Evolutionary conservation across 2,329 filamentous ascomycete species (phyloP).

Genomic region (Penicillium sp.): DNA sequence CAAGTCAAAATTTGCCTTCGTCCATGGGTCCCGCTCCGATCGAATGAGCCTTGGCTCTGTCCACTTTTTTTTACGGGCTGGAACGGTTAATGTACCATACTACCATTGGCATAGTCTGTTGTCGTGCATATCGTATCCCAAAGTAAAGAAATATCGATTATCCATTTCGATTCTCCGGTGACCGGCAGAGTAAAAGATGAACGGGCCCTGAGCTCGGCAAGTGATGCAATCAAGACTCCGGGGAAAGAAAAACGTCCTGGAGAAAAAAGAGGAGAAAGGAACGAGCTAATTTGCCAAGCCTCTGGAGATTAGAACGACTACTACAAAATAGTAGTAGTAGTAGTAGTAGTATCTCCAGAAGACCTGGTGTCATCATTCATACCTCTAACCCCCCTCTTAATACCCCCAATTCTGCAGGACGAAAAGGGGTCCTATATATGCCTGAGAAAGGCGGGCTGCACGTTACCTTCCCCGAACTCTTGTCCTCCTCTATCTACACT

Average conservation of each 20-base stretch:
- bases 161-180: conserved; percentile 1
- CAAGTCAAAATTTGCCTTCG: conserved; percentile 2
- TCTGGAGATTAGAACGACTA: neutral
- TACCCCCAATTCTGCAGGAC: neutral
- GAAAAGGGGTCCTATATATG: neutral
- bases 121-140: neutral
- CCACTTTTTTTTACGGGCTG: conserved; percentile 1
- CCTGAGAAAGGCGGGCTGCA: neutral
- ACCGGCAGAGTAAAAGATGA: neutral
- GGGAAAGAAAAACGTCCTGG: conserved; percentile 5
- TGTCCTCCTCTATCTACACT: neutral
- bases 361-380: neutral
- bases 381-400: neutral
- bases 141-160: neutral
- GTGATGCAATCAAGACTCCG: neutral
- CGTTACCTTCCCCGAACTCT: neutral
- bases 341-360: neutral
- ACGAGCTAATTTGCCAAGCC: neutral
- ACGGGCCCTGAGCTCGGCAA: neutral
- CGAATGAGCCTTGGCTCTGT: conserved; percentile 7
- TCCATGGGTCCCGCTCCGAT: conserved; percentile 9
- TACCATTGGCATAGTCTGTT: no score
- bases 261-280: neutral
- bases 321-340: neutral
- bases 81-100: neutral